Conservation (phyloP, 352 stramenopile species). For the Globisporangium mamillatum region DNA sequence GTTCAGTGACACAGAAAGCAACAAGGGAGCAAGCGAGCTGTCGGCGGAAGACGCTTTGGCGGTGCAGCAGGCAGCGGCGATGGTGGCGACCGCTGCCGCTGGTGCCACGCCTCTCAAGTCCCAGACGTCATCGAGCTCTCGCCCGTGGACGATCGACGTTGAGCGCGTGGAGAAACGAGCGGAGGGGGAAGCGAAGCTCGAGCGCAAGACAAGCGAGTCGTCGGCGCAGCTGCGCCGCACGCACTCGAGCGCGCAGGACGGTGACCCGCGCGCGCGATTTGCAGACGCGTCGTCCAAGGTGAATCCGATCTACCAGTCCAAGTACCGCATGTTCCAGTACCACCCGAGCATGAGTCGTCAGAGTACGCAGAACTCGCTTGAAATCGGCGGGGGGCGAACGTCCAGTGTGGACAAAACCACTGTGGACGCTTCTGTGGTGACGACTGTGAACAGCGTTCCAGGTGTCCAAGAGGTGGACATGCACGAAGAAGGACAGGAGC, state of each 20-base stretch:
- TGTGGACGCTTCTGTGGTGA: neutral
- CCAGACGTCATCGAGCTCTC: conserved; percentile 11
- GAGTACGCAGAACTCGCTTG: conserved; percentile 11
- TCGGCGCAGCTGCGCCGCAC: conserved; percentile 15
- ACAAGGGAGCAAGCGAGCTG: conserved; percentile 14
- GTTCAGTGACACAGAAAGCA: conserved; percentile 13
- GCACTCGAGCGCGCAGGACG: neutral
- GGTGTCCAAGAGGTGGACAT: neutral
- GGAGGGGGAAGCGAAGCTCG: neutral
- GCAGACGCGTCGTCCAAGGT: conserved; percentile 33
- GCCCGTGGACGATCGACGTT: conserved; percentile 37
- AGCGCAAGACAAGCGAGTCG: conserved; percentile 20
- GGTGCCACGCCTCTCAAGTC: conserved; percentile 2
- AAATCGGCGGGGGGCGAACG: neutral
- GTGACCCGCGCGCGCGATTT: conserved; percentile 24
- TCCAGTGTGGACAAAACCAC: neutral
- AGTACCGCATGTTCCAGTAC: conserved; percentile 72
- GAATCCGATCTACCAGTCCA: conserved; percentile 61
- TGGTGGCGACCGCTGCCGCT: neutral
- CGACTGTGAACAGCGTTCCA: neutral
- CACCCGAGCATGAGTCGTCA: conserved; percentile 32
- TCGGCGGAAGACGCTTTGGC: conserved; percentile 16
- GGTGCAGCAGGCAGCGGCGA: neutral
- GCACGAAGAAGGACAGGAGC: conserved; percentile 20
- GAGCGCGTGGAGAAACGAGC: conserved; percentile 17